Base-by-base conservation (phyloP, 1,139 yeast genomes). In the Kurtzmaniella natalensis region DNA sequence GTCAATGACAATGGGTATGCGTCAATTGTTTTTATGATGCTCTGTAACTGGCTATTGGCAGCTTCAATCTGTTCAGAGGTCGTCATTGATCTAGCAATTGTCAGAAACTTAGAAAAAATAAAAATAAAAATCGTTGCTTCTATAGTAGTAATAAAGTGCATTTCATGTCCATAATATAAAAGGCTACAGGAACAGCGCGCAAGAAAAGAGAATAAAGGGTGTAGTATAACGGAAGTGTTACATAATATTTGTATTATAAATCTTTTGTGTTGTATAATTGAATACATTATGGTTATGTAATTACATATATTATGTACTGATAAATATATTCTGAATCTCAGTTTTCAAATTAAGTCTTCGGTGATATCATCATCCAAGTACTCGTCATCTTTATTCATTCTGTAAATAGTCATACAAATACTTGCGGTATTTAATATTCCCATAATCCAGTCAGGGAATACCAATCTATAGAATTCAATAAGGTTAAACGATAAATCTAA, bases 311-410 rank as follows among this genome's bases (percentile, higher is more conserved):
- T n/a, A n/a, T n/a, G n/a, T n/a, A n/a, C n/a, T n/a, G n/a, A n/a
- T n/a, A n/a, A n/a, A n/a, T n/a, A n/a, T n/a, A n/a, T n/a, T n/a
- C n/a, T n/a, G n/a, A n/a, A n/a, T n/a, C n/a, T n/a, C n/a, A n/a
- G n/a, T 17, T 10, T 21, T 34, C 45, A 64, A 42, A 68, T 59
- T 40, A 69, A 53, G 38, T 69, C 74, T 37, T 68, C 72, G 15
- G 69, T 55, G 10, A 69, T 61, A 42, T 68, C 73, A 46, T 68
- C 75, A 45, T 69, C 74, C 23, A 60, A 45, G 42, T 69, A 69
- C 49, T 69, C 75, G 40, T 69, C 74, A 43, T 69, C 75, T 48
- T 69, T 69, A 51, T 68, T 69, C 75, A 69, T 69, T 55, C 75
- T 64, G 55, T 69, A 69, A 28, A 69, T 53, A 9, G 74, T 66